A percentile compares a stretch with the other conserved stretches of the same genome.
Conservation (phyloP, 768 basidiomycete genomes). For the Jaapia argillacea region DNA sequence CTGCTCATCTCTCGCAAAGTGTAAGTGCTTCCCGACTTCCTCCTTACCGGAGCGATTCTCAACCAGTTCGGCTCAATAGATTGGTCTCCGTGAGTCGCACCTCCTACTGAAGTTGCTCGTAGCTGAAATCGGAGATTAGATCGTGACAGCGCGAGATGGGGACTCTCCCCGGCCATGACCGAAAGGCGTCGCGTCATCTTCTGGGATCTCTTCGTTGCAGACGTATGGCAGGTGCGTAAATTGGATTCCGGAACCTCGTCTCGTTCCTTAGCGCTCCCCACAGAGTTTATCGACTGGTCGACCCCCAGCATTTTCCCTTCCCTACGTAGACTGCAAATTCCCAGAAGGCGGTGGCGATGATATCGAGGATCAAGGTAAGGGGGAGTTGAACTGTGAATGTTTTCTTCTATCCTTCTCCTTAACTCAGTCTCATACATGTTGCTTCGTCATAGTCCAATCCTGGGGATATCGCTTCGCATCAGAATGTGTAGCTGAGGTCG, state of each 20-base stretch:
- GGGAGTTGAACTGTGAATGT: slow-evolving; percentile 11
- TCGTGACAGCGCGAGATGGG: slow-evolving; percentile 59
- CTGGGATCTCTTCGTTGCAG: slow-evolving; percentile 71
- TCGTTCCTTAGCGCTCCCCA: neutral
- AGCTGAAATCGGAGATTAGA: too few species aligned
- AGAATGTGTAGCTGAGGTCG: slow-evolving; percentile 58
- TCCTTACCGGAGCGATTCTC: neutral
- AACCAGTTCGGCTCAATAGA: slow-evolving; percentile 22
- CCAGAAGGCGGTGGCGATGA: slow-evolving; percentile 30
- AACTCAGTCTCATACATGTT: slow-evolving; percentile 2
- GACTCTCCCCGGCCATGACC: slow-evolving; percentile 49
- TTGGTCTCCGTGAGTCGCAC: slow-evolving; percentile 65
- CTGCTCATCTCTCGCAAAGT: slow-evolving; percentile 54
- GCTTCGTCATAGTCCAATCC: slow-evolving; percentile 32
- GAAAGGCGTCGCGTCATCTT: slow-evolving; percentile 59
- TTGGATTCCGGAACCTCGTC: neutral
- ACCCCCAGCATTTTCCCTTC: slow-evolving; percentile 56
- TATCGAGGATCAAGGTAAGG: slow-evolving; percentile 15
- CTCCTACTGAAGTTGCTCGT: too few species aligned
- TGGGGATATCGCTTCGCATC: slow-evolving; percentile 59
- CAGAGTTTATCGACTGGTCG: slow-evolving; percentile 65
- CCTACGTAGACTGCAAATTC: slow-evolving; percentile 58
- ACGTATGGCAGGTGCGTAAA: slow-evolving; percentile 51
- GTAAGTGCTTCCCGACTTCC: slow-evolving; percentile 26
- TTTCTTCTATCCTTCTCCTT: neutral